Evolutionary conservation across 2,329 filamentous ascomycete species (phyloP).

Genomic region (Claviceps purpurea): DNA sequence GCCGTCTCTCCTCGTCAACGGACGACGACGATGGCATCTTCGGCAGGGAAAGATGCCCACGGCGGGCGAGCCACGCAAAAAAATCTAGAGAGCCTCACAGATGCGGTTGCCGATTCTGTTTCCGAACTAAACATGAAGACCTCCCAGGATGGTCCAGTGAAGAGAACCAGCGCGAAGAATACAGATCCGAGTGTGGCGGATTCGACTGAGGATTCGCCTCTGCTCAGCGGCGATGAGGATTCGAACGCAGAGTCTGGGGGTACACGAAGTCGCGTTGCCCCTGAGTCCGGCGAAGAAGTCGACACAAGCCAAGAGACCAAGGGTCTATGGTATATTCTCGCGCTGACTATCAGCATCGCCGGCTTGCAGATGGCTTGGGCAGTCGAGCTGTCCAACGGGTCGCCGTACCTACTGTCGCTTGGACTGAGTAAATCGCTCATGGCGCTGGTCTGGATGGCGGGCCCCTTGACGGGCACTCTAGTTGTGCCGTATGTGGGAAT

Average conservation of each 20-base stretch:
- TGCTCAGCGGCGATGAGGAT: slow-evolving; percentile 11
- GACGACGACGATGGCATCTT: not conserved
- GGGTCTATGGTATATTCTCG: slow-evolving; percentile 71
- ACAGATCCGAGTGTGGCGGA: not conserved
- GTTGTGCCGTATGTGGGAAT: slow-evolving; percentile 78
- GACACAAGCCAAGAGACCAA: slow-evolving; percentile 48
- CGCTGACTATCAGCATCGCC: slow-evolving; percentile 76
- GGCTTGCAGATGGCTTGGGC: slow-evolving; percentile 93
- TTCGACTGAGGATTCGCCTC: slow-evolving; percentile 18
- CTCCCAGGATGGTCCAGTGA: not conserved
- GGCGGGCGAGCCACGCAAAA: not conserved
- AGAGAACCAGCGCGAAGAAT: not conserved
- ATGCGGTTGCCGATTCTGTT: not conserved
- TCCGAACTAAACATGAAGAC: not conserved
- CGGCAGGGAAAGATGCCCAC: not conserved
- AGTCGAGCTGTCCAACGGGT: slow-evolving; percentile 86
- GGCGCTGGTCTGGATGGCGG: slow-evolving; percentile 75
- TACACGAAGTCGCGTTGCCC: not conserved
- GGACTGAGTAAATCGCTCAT: slow-evolving; percentile 73
- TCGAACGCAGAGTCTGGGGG: not conserved
- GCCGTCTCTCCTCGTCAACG: no score
- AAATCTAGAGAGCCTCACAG: not conserved
- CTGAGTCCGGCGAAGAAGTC: not conserved
- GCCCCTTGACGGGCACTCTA: slow-evolving; percentile 62
- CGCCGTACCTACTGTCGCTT: slow-evolving; percentile 67